phyloP scores from a whole-genome alignment of 345 rosid species.

The Heritiera littoralis region DNA sequence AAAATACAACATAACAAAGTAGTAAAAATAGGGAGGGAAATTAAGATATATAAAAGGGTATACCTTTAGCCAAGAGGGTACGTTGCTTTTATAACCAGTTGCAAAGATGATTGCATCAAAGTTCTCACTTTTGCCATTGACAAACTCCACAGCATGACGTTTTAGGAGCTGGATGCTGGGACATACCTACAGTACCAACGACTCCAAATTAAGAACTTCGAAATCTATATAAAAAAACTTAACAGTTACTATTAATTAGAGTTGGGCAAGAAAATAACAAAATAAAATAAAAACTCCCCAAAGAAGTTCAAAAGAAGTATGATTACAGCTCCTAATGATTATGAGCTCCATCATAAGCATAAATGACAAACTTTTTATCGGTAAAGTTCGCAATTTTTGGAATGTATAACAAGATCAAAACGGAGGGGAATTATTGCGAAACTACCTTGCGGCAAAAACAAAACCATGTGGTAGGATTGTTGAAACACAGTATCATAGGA shows the following conservation, averaged over 20 bases:
- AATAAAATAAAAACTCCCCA: neutral
- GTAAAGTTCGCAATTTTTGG: constrained; percentile 2
- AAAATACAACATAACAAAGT: neutral
- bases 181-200: constrained; percentile 47
- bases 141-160: constrained; percentile 59
- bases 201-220: neutral
- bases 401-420: constrained; percentile 2
- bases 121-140: constrained; percentile 53
- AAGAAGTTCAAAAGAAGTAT: neutral
- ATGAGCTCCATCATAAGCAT: constrained; percentile 24
- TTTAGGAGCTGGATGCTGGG: constrained; percentile 62
- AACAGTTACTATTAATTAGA: neutral
- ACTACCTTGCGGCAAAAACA: constrained; percentile 3
- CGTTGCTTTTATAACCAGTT: constrained; percentile 94
- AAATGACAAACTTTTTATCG: neutral
- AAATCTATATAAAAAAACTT: neutral
- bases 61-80: constrained; percentile 94
- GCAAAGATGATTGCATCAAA: constrained; percentile 87
- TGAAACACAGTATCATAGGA: constrained; percentile 23
- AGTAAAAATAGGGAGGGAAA: neutral
- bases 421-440: constrained; percentile 13
- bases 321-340: neutral
- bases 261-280: neutral
- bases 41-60: constrained; percentile 8
- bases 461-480: constrained; percentile 30